These are phyloP conservation scores for Corylus americana DNA, from an alignment of 306 rosid species.

Conservation along the genomic window DNA sequence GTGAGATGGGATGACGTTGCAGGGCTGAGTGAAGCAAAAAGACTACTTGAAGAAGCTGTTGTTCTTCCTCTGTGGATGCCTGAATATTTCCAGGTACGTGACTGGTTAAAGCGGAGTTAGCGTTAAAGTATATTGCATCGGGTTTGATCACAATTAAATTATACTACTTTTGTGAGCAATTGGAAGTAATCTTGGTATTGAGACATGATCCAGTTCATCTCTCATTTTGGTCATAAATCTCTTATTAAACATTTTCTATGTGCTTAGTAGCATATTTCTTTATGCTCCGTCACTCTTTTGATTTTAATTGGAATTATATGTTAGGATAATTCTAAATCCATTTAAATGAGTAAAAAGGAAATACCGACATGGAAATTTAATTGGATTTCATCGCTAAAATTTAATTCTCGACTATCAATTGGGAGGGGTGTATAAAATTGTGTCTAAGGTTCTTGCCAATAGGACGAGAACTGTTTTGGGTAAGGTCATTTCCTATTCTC, in stretches of 20 bases:
- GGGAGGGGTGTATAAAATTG: neutral
- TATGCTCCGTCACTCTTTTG: neutral
- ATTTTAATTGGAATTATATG: neutral
- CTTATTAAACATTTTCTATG: conserved; percentile 20
- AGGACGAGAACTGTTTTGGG: too few relatives aligned
- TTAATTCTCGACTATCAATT: conserved; percentile 1
- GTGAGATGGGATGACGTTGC: conserved; percentile 99
- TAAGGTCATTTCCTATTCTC: too few relatives aligned
- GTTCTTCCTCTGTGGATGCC: conserved; percentile 99
- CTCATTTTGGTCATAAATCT: neutral
- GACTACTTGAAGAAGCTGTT: conserved; percentile 98
- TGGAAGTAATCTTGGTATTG: conserved; percentile 2
- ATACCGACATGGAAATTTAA: neutral
- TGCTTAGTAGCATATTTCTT: neutral
- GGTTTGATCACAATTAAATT: conserved; percentile 18
- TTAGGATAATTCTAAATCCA: neutral
- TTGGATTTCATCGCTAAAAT: neutral
- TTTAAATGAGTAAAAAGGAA: neutral
- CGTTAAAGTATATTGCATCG: neutral
- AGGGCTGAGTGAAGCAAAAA: conserved; percentile 89
- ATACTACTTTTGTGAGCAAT: conserved; percentile 3
- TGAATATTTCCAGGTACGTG: conserved; percentile 87
- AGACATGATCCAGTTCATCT: conserved; percentile 1
- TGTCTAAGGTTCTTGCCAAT: too few relatives aligned
- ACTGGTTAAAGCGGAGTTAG: conserved; percentile 20